These are phyloP conservation scores for Fonsecaea monophora DNA, from an alignment of 2,329 filamentous ascomycete species.

Conservation along the genomic window DNA sequence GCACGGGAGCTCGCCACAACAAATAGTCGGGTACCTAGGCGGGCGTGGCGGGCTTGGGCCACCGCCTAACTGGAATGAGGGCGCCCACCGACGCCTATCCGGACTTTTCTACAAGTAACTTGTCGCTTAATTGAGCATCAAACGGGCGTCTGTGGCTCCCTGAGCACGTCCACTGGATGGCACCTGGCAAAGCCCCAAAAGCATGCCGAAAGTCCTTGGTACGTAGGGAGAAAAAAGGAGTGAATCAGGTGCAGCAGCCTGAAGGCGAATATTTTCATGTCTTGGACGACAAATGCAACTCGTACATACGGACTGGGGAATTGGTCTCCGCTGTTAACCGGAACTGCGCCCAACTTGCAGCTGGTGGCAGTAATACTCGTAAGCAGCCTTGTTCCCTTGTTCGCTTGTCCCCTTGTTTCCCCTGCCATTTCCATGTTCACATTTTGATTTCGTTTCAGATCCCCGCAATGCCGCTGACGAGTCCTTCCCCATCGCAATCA, in stretches of 20 bases:
- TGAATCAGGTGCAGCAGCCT: background rate
- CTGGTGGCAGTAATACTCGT: too few relatives aligned
- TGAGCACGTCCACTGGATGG: background rate
- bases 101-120: background rate
- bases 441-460: background rate
- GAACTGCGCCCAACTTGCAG: too few relatives aligned
- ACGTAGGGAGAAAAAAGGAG: background rate
- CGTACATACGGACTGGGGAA: too few relatives aligned
- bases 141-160: constrained; percentile 2
- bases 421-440: background rate
- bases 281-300: too few relatives aligned
- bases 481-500: background rate
- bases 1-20: background rate
- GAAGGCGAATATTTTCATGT: background rate
- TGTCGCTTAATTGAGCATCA: background rate
- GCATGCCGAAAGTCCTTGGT: background rate
- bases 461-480: background rate
- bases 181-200: background rate
- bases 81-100: background rate
- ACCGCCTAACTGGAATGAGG: background rate
- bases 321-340: too few relatives aligned
- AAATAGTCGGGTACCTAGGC: background rate
- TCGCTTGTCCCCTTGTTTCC: too few relatives aligned
- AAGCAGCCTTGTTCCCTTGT: background rate
- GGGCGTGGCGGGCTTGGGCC: background rate